Base-by-base conservation (phyloP, 345 rosid species). In the Ceriops tagal region DNA sequence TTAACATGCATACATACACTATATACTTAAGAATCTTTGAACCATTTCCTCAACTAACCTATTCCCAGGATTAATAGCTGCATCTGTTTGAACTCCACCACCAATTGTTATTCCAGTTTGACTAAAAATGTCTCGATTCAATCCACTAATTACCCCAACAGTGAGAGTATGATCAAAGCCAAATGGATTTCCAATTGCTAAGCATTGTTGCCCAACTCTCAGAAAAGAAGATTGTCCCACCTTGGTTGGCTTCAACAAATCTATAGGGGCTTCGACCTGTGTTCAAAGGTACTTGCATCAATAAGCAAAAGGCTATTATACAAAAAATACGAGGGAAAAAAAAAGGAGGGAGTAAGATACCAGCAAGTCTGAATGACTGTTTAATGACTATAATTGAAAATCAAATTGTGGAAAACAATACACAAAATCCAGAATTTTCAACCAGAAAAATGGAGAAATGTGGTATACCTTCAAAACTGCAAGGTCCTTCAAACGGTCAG, bases 11-110 rank as follows among this genome's bases (percentile, higher is more conserved):
- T 3, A 43, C 18, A 13, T 43, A 13, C 47, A 43, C 19, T 3
- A 43, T 15, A 13, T 43, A 43, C 49, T 13, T 18, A 9, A 43
- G 16, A 43, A 43, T 43, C 15, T 11, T 8, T 3, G 59, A 22
- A n/a, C 28, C 31, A 9, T 24, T 11, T 53, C 55, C 3, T 16
- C 32, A 15, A 76, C 69, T 3, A 76, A 88, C 98, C 97, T 91
- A 80, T 93, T 93, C 64, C 98, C 98, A 0, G 98, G 98, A 84
- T 93, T 93, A 73, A 91, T 93, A 31, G 98, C 96, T 19, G 98
- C 98, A 88, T 93, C 98, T 32, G 98, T 93, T 87, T 93, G 97
- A 80, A 93, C 87, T 61, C 97, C 96, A 72, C 98, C 97, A 67
- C 96, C 90, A 68, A 93, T 88, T 15, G 96, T 91, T 46, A 93